Evolutionary conservation across 1,139 yeast genomes (phyloP).

Genomic region (Saccharomycopsis crataegensis): DNA sequence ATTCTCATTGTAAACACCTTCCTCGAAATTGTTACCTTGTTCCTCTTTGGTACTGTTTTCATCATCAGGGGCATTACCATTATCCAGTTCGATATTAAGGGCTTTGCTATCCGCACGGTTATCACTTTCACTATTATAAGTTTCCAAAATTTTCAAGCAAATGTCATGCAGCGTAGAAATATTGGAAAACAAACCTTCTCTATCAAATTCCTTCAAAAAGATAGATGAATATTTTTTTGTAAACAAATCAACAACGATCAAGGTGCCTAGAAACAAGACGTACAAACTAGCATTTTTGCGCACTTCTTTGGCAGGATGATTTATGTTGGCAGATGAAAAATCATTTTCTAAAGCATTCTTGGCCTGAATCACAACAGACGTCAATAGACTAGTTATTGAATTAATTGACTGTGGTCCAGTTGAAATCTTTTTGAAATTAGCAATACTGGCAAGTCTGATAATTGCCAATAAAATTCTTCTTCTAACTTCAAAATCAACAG

Average conservation of each 20-base stretch:
- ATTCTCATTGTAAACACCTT: conserved; percentile 4
- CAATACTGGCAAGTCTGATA: conserved; percentile 36
- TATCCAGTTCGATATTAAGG: background rate
- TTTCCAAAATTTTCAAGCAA: conserved; percentile 21
- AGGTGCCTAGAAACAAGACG: conserved; percentile 8
- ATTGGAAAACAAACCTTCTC: conserved; percentile 68
- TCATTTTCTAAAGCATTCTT: conserved; percentile 27
- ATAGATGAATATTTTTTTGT: conserved; percentile 35
- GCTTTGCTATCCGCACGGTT: background rate
- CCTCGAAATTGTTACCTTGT: conserved; percentile 19
- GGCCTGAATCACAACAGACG: conserved; percentile 65
- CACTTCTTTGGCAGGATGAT: too few relatives aligned
- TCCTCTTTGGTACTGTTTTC: conserved; percentile 20
- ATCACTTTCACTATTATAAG: background rate
- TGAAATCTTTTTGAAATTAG: conserved; percentile 21
- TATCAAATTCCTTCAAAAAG: conserved; percentile 47
- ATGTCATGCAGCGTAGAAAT: conserved; percentile 27
- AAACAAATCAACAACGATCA: conserved; percentile 3
- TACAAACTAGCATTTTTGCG: conserved; percentile 4
- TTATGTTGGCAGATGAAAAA: background rate
- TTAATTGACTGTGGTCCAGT: background rate
- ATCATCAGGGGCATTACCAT: conserved; percentile 17
- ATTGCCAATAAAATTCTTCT: conserved; percentile 51
- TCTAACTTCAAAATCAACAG: conserved; percentile 64
- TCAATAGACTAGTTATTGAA: conserved; percentile 43